Conservation (phyloP, 306 rosid species). For the Ceratonia siliqua region DNA sequence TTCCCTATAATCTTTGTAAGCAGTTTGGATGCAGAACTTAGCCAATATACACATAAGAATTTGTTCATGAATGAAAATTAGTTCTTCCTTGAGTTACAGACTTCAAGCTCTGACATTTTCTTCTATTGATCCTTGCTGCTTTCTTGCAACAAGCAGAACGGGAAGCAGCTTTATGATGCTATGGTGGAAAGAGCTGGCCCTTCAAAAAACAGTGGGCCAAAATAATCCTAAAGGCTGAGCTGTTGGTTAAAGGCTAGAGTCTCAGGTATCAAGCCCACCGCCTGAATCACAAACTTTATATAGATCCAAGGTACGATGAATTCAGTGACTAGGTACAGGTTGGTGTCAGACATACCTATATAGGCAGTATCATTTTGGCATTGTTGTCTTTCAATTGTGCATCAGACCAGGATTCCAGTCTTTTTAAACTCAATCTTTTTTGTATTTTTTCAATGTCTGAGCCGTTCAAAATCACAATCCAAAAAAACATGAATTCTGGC, state of each 20-base stretch:
- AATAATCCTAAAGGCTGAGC: constrained; percentile 40
- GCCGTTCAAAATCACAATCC: too few relatives aligned
- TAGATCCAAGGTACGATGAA: not conserved
- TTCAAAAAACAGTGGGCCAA: constrained; percentile 79
- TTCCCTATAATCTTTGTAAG: constrained; percentile 95
- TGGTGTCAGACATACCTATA: not conserved
- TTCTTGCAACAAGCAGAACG: constrained; percentile 64
- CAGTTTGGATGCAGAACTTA: constrained; percentile 7
- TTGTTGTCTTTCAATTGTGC: not conserved
- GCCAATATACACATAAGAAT: constrained; percentile 14
- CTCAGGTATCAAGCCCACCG: constrained; percentile 11
- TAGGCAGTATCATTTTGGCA: not conserved
- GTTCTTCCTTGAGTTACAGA: constrained; percentile 17
- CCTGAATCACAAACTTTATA: not conserved
- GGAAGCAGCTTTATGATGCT: constrained; percentile 57
- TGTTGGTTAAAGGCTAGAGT: constrained; percentile 22
- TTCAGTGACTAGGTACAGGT: not conserved
- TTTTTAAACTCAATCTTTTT: not conserved
- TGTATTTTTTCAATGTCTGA: too few relatives aligned
- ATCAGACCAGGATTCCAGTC: too few relatives aligned
- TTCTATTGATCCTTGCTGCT: constrained; percentile 28
- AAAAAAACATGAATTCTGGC: too few relatives aligned
- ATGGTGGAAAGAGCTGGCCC: constrained; percentile 98
- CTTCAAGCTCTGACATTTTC: constrained; percentile 22
- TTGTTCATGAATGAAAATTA: constrained; percentile 1